Evolutionary conservation across 2,329 filamentous ascomycete genomes (phyloP), one percentile per base, ranked within the genome.

Genomic region (Ilyonectria robusta): DNA sequence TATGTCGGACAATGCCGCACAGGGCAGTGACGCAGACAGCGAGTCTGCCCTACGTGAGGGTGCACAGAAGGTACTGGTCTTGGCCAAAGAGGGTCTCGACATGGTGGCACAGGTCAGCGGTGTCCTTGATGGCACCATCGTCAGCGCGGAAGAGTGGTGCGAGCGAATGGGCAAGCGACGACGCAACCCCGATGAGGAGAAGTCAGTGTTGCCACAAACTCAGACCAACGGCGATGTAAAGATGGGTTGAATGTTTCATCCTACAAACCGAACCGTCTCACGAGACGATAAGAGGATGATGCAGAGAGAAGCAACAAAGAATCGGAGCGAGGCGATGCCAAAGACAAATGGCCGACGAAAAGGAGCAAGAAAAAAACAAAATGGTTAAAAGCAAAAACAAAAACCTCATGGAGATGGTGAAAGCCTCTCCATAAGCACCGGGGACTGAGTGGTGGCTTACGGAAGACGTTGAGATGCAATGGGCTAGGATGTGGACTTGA

Each of bases 31-130:
- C 54, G 78, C 78, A 63, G 78, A 81, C 50, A 79, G 75, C 53
- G 82, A 83, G 54, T 78, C 77, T 9, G 79, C 79, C 17, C 68
- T 82, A 10, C 77, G 79, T 21, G 87, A 91, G 29, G 86, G 86
- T 58, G 94, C 94, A 0, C 92, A 94, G 72, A 88, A 92, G 46
- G 94, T 97, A 62, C 83, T 98, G 13, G 90, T 96, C 1, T 89
- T 98, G 58, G 95, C 95, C 7, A 93, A 92, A 75, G 95, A 98
- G 78, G 94, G 95, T 0, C 85, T 98, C 15, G 94, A 98, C 73
- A 97, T 98, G 92, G 94, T 98, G 87, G 88, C 90, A 1, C 94
- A 98, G 79, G 94, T 99, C 56, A 96, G 91, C 46, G 90, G 91
- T 6, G 93, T 98, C 2, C 87, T 98, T 9, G 93, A 97, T 72